These are phyloP conservation scores for Chrysanthemum lavandulifolium DNA, from an alignment of 129 eudicot species.

Conservation along the genomic window DNA sequence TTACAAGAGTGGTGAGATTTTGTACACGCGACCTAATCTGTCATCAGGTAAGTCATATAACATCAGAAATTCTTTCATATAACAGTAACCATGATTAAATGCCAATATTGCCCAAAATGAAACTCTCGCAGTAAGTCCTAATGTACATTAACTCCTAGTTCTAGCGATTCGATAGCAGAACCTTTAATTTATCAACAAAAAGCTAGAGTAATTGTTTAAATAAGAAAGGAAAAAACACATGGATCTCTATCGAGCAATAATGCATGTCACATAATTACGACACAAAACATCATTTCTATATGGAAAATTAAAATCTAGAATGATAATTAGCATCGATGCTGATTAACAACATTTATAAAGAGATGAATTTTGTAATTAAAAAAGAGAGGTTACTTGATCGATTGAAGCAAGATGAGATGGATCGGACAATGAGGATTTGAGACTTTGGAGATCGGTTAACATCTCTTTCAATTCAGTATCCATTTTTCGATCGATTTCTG, in stretches of 20 bases:
- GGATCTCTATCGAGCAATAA: too few relatives aligned
- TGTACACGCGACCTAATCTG: constrained; percentile 65
- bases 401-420: constrained; percentile 45
- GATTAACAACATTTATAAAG: too few relatives aligned
- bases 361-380: background rate
- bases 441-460: constrained; percentile 45
- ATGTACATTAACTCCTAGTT: too few relatives aligned
- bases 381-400: constrained; percentile 33
- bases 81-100: background rate
- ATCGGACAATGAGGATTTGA: constrained; percentile 45
- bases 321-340: background rate
- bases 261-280: too few relatives aligned
- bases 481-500: constrained; percentile 15
- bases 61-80: too few relatives aligned
- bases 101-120: background rate
- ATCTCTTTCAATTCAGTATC: constrained; percentile 41
- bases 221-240: too few relatives aligned
- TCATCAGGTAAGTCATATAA: constrained; percentile 12
- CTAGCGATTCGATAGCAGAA: too few relatives aligned
- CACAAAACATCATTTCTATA: too few relatives aligned
- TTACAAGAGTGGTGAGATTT: constrained; percentile 48
- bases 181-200: too few relatives aligned
- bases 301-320: background rate
- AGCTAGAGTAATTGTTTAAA: too few relatives aligned
- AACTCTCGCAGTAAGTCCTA: background rate